Conservation (phyloP, 352 stramenopile genomes). For the Globisporangium cystogenes region DNA sequence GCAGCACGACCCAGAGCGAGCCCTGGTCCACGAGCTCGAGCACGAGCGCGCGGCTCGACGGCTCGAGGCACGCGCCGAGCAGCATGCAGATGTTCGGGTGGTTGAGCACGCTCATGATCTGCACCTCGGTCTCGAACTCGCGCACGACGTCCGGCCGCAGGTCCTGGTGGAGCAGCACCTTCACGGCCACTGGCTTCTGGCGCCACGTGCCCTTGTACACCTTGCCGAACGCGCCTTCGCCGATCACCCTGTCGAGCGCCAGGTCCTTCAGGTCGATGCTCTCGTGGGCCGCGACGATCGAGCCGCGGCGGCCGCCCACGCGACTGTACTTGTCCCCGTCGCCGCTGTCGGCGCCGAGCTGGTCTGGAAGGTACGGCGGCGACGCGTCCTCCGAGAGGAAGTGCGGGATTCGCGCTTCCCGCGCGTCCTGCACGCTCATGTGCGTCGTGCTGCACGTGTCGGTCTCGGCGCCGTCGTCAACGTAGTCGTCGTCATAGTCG, state of each 20-base stretch:
- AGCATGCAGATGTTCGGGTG: conserved; percentile 98
- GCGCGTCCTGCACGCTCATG: conserved; percentile 44
- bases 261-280: conserved; percentile 66
- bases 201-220: conserved; percentile 68
- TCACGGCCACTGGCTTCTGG: conserved; percentile 53
- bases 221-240: conserved; percentile 75
- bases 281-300: conserved; percentile 32
- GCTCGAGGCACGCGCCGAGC: conserved; percentile 92
- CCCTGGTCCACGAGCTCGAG: conserved; percentile 92
- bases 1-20: conserved; percentile 92
- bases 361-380: conserved; percentile 19
- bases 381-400: conserved; percentile 53
- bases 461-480: conserved; percentile 17
- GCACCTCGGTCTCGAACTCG: conserved; percentile 78
- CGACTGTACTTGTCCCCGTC: conserved; percentile 7
- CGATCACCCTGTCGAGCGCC: conserved; percentile 46
- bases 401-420: conserved; percentile 50
- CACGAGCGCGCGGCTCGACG: conserved; percentile 93
- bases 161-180: conserved; percentile 71
- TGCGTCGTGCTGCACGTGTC: conserved; percentile 31
- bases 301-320: conserved; percentile 8
- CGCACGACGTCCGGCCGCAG: conserved; percentile 56
- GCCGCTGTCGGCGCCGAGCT: conserved; percentile 16
- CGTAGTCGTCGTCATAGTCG: conserved; percentile 27
- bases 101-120: conserved; percentile 87